A percentile compares a stretch with the other conserved stretches of the same genome.
These are phyloP conservation scores for Mucor irregularis DNA, from an alignment of 371 early-diverging fungal genomes.

Conservation along the genomic window DNA sequence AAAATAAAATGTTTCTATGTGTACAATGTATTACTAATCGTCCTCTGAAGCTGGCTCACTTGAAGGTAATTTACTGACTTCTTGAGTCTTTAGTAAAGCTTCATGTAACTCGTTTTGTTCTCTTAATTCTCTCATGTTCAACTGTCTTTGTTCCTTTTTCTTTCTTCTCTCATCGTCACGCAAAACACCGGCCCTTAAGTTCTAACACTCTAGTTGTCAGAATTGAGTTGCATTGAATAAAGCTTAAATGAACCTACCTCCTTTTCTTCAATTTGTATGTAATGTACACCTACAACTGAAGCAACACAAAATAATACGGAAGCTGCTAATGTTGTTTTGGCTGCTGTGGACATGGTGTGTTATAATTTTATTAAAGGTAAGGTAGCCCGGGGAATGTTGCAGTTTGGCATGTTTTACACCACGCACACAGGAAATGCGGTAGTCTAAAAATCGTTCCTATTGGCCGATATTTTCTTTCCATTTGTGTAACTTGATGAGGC, in stretches of 20 bases:
- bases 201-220: constrained; percentile 7
- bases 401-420: too few species aligned
- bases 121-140: constrained; percentile 48
- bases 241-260: constrained; percentile 26
- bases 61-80: constrained; percentile 35
- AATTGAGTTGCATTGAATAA: neutral
- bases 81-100: constrained; percentile 46
- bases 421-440: too few species aligned
- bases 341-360: constrained; percentile 26
- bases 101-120: constrained; percentile 49
- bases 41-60: constrained; percentile 38
- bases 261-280: constrained; percentile 47
- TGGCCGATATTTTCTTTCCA: too few species aligned
- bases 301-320: constrained; percentile 47
- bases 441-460: too few species aligned
- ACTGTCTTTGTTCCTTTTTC: constrained; percentile 37
- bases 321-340: constrained; percentile 49
- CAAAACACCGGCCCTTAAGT: constrained; percentile 35
- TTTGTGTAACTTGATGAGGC: too few species aligned
- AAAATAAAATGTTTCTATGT: neutral
- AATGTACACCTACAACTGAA: constrained; percentile 52
- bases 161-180: constrained; percentile 44
- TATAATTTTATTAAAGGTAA: too few species aligned
- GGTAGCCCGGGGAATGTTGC: neutral
- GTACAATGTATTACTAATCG: constrained; percentile 22